Base-by-base conservation (phyloP, 768 basidiomycete genomes). In the Porphyrellus cyaneotinctus region DNA sequence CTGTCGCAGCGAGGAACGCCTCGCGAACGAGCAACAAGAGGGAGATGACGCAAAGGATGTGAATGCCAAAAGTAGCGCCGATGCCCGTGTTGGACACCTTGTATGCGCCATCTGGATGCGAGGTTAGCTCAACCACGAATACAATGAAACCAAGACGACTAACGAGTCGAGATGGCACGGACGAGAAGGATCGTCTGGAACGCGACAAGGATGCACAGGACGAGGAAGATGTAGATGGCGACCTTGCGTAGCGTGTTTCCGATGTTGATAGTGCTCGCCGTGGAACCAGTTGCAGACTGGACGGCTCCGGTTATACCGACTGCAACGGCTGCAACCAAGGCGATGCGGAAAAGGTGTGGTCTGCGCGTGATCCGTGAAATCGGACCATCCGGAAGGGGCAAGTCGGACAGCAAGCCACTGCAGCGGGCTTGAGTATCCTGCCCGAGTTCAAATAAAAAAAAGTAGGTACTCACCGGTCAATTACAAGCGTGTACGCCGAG, bases 401-500 rank as follows among this genome's bases (percentile, higher is more conserved):
- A 43, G 36, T 67, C 61, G 35, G 64, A 66, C 32, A 67, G 9
- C 39, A 47, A 43, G 36, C 62, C 61, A 24, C 65, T 64, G 35
- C 2, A 26, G 17, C 13, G 6, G 18, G 8, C 22, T 51, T 43
- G 22, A 57, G 44, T 14, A 31, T 15, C 7, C 23, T 10, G 26
- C 6, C 4, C 20, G 13, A 26, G 23, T 12, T 49, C n/a, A n/a
- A 24, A 41, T 11, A 9, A 22, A 7, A 20, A 26, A 56, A 52
- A 2, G 24, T n/a, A 20, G 13, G 18, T 30, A 24, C 58, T 35
- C 42, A 70, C 70, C 70, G 58, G 42, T 72, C 69, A 12, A 69
- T 48, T 15, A 68, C 69, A 11, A 72, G 63, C 18, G 57, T 64
- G 49, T 72, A 70, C 17, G 69, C 63, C 13, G 66, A 71, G 46